Percentiles rank a stretch among this genome's conserved stretches.
phyloP scores from a whole-genome alignment of 495 filamentous ascomycete species.

The Tetracladium setigerum region DNA sequence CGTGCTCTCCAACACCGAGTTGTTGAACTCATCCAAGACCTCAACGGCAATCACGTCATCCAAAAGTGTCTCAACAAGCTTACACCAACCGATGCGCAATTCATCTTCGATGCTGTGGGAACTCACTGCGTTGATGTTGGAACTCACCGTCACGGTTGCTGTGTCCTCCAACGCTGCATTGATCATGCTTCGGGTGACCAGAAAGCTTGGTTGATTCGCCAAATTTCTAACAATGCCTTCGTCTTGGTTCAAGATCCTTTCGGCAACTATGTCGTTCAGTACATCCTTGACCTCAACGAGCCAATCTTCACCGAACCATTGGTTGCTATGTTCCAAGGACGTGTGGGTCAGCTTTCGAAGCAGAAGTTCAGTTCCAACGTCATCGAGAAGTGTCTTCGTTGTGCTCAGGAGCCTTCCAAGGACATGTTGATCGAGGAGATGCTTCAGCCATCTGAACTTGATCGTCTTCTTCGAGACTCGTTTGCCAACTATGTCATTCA shows the following conservation, averaged over 20 bases:
- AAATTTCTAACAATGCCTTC: conserved; percentile 77
- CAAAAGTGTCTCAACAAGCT: conserved; percentile 98
- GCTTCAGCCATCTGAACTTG: conserved; percentile 63
- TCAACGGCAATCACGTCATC: conserved; percentile 98
- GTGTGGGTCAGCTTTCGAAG: conserved; percentile 72
- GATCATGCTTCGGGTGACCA: conserved; percentile 89
- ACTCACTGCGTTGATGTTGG: conserved; percentile 80
- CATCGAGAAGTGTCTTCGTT: conserved; percentile 93
- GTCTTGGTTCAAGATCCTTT: conserved; percentile 90
- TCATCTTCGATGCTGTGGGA: conserved; percentile 94
- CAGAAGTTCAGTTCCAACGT: conserved; percentile 99
- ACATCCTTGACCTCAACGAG: conserved; percentile 90
- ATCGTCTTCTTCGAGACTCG: conserved; percentile 78
- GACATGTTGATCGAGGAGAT: conserved; percentile 82
- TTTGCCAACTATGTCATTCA: conserved; percentile 98
- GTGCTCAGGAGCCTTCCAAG: conserved; percentile 58
- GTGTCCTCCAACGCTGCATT: conserved; percentile 94
- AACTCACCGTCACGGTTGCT: conserved; percentile 96
- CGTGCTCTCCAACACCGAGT: conserved; percentile 68
- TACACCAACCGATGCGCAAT: conserved; percentile 69
- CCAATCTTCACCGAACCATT: conserved; percentile 75
- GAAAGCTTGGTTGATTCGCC: conserved; percentile 74
- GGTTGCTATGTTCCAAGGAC: conserved; percentile 65
- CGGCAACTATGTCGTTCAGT: conserved; percentile 97
- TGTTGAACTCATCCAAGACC: conserved; percentile 87